Evolutionary conservation across 371 early-diverging fungal genomes (phyloP).

Genomic region (Umbelopsis sp.): DNA sequence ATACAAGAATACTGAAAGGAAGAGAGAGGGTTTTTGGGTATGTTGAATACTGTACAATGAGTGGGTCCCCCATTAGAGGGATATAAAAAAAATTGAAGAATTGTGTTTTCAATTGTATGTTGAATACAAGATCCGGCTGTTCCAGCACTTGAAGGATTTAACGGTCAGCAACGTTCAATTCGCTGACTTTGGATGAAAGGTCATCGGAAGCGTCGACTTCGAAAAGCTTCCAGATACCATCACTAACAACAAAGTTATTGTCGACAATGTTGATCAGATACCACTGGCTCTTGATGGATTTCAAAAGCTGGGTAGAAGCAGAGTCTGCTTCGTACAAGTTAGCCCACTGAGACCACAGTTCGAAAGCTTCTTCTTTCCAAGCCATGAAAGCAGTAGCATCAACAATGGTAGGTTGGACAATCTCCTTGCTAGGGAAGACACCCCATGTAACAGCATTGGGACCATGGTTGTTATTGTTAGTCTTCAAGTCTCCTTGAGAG

Average conservation of each 20-base stretch:
- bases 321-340: slow-evolving; percentile 72
- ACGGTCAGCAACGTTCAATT: slow-evolving; percentile 23
- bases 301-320: slow-evolving; percentile 62
- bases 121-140: slow-evolving; percentile 1
- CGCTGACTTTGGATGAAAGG: slow-evolving; percentile 36
- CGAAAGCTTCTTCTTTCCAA: slow-evolving; percentile 97
- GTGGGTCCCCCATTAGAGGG: not conserved
- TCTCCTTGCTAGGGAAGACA: slow-evolving; percentile 97
- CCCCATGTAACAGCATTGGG: slow-evolving; percentile 99
- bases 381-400: slow-evolving; percentile 92
- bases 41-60: slow-evolving; percentile 18
- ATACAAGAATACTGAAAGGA: slow-evolving; percentile 1
- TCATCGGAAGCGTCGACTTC: slow-evolving; percentile 52
- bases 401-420: slow-evolving; percentile 96
- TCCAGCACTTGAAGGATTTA: slow-evolving; percentile 13
- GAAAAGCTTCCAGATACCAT: slow-evolving; percentile 77
- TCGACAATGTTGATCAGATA: slow-evolving; percentile 94
- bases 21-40: not conserved
- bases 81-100: not conserved
- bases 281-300: slow-evolving; percentile 78
- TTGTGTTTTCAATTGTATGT: not conserved
- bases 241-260: slow-evolving; percentile 85
- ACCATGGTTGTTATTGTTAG: slow-evolving; percentile 82
- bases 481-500: slow-evolving; percentile 81
- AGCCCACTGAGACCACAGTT: slow-evolving; percentile 93